phyloP scores from a whole-genome alignment of 257 asterid species.

The Nicotiana noctiflora region DNA sequence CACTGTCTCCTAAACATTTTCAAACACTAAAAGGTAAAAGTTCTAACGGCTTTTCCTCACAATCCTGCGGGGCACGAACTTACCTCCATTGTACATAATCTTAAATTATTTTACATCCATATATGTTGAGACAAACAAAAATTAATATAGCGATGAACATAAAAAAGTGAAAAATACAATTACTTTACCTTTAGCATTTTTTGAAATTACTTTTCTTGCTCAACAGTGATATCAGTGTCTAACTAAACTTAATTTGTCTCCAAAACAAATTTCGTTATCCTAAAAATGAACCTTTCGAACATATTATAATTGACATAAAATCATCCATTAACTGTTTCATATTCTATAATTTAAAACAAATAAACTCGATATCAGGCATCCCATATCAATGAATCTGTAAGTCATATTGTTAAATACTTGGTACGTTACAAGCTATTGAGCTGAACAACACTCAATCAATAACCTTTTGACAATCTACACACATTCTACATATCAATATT shows the following conservation, averaged over 20 bases:
- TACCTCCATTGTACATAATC: background rate
- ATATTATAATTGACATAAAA: background rate
- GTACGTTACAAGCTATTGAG: background rate
- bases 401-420: background rate
- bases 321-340: background rate
- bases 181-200: no score
- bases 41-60: background rate
- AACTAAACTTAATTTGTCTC: no score
- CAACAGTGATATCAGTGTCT: no score
- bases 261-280: no score
- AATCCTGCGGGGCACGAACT: background rate
- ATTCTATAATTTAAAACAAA: background rate
- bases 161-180: background rate
- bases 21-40: background rate
- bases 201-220: no score
- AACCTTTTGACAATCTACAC: background rate
- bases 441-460: background rate
- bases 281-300: background rate
- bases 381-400: background rate
- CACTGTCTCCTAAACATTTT: background rate
- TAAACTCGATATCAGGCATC: background rate
- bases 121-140: background rate
- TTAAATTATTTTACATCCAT: background rate
- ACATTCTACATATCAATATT: slow-evolving; percentile 1
- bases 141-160: background rate